Base-by-base conservation (phyloP, 805 yeast genomes). In the Metschnikowia koreensis region DNA sequence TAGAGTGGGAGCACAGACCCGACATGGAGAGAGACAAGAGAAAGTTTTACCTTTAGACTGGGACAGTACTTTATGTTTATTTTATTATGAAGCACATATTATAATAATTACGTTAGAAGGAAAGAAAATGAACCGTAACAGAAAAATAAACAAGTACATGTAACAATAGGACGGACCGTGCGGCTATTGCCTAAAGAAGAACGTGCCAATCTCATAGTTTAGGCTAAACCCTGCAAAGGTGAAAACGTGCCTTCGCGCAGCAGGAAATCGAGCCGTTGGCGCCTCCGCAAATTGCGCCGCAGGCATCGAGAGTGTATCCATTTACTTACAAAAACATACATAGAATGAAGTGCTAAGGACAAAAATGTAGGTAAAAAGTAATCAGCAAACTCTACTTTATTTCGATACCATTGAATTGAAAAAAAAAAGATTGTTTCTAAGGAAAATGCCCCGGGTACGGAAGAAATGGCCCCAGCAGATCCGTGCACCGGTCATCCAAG, bases 1-100 rank as follows among this genome's bases (percentile, higher is more conserved):
- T 88, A 28, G 97, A 90, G 63, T 93, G 98, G 97, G 97, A 94
- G 70, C 96, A 91, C 72, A 82, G 89, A 60, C 86, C 97, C 3
- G 96, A 89, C 58, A 92, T 94, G 98, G 98, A 94, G 69, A 86
- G 87, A 63, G 97, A 93, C 68, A 93, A 92, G 83, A 84, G 85
- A 71, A 91, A 89, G 81, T 93, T 93, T 67, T 86, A 90, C 65
- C 73, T 93, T 60, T 93, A 74, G 59, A 12, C 7, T 9, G 34
- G 34, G 12, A 11, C 12, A 12, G 10, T 31, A 10, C 10, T 31
- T 10, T 31, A 31, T 12, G 34, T 31, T 31, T 31, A 31, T 9
- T 22, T 22, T 22, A 22, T 22, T 22, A 3, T 22, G 22, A 22
- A 22, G 22, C 22, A 22, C 22, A 22, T 22, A 22, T 22, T 22